Conservation (phyloP, 1,284 basidiomycete species). For the Tylopilus sp. region DNA sequence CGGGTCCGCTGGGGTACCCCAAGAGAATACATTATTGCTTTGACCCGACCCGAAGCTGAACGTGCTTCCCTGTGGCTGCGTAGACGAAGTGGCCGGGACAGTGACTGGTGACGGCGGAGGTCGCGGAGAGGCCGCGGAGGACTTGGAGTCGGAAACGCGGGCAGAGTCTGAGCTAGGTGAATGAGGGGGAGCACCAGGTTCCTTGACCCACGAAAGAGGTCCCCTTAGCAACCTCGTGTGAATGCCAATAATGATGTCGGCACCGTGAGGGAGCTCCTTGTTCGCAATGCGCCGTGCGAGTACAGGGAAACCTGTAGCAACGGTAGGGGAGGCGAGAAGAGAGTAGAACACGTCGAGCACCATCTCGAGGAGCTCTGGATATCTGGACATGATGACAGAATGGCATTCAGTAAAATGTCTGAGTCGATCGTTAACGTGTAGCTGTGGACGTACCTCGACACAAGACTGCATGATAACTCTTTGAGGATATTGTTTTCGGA, state of each 20-base stretch:
- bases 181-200: background rate
- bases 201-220: background rate
- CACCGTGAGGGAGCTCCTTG: constrained; percentile 38
- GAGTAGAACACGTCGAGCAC: constrained; percentile 36
- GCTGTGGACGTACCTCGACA: constrained; percentile 26
- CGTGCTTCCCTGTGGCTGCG: background rate
- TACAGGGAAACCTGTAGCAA: constrained; percentile 20
- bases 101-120: background rate
- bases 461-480: constrained; percentile 32
- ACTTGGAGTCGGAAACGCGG: background rate
- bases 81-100: background rate
- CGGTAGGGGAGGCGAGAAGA: constrained; percentile 27
- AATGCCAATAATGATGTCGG: constrained; percentile 33
- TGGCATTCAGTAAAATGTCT: background rate
- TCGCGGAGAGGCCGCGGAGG: background rate
- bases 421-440: background rate
- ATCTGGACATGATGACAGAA: constrained; percentile 10
- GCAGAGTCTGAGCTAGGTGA: background rate
- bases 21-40: too few species aligned
- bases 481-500: constrained; percentile 37
- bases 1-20: too few species aligned
- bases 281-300: constrained; percentile 30
- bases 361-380: constrained; percentile 36
- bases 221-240: constrained; percentile 32
- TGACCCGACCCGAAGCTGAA: too few species aligned